Conservation (phyloP, 345 rosid genomes). For the Boechera divaricarpa region DNA sequence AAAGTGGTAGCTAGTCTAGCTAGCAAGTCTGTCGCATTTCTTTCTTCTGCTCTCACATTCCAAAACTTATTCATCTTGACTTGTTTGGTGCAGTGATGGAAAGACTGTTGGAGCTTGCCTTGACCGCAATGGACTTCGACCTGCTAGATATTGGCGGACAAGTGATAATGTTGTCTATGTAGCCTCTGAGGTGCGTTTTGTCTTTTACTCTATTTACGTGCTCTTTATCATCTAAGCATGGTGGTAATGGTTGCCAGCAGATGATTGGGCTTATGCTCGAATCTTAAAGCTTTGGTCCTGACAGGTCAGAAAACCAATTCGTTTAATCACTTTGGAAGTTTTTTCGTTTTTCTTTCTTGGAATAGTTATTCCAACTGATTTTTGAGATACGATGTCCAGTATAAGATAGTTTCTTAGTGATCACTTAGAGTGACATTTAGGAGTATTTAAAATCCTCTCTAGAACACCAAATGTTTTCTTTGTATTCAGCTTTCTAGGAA, state of each 20-base stretch:
- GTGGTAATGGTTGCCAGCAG: conserved; percentile 37
- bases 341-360: conserved; percentile 21
- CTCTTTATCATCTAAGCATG: conserved; percentile 36
- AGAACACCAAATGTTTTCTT: conserved; percentile 9
- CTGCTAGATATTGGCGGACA: conserved; percentile 99
- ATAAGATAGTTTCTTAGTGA: conserved; percentile 24
- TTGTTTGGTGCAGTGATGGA: conserved; percentile 78
- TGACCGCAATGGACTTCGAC: conserved; percentile 99
- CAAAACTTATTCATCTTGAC: conserved; percentile 25
- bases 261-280: conserved; percentile 38
- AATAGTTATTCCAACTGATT: conserved; percentile 15
- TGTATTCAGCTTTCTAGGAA: neutral
- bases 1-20: conserved; percentile 27
- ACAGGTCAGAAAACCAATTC: conserved; percentile 42
- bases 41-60: conserved; percentile 29
- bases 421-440: conserved; percentile 15
- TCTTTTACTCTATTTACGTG: conserved; percentile 34
- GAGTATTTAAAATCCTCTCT: conserved; percentile 4
- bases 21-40: conserved; percentile 20
- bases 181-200: conserved; percentile 87
- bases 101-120: conserved; percentile 99
- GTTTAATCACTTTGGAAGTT: conserved; percentile 17
- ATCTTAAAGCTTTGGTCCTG: conserved; percentile 38
- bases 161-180: conserved; percentile 94
- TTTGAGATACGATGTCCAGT: conserved; percentile 14